Evolutionary conservation across 1,284 basidiomycete species (phyloP).

Genomic region (Microbotryomycetes sp.): DNA sequence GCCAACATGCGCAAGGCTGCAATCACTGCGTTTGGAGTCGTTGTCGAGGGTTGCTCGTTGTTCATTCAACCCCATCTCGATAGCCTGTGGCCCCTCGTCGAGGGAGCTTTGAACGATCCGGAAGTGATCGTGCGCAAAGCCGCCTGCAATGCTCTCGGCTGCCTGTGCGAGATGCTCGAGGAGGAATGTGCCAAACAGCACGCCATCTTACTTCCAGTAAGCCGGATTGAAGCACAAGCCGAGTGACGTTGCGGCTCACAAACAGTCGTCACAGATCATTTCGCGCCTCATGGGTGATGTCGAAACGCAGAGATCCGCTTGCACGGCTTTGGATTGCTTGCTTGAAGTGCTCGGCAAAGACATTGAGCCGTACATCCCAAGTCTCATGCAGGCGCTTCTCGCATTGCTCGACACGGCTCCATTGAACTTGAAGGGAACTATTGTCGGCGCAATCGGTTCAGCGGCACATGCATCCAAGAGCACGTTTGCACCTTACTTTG

Average conservation of each 20-base stretch:
- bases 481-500: conserved; percentile 91
- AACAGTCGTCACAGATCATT: conserved; percentile 68
- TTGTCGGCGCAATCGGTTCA: conserved; percentile 95
- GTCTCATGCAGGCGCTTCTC: conserved; percentile 92
- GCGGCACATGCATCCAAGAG: conserved; percentile 96
- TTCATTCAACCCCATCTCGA: conserved; percentile 91
- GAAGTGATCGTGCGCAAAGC: conserved; percentile 88
- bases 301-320: conserved; percentile 82
- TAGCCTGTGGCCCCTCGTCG: conserved; percentile 91
- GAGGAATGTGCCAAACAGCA: conserved; percentile 87
- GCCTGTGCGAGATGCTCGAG: conserved; percentile 95
- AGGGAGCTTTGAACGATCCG: conserved; percentile 75
- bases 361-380: conserved; percentile 78
- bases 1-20: conserved; percentile 76
- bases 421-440: conserved; percentile 82
- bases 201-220: conserved; percentile 73
- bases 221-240: conserved; percentile 40
- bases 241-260: conserved; percentile 37
- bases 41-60: conserved; percentile 96
- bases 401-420: conserved; percentile 83
- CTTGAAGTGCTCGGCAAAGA: conserved; percentile 89
- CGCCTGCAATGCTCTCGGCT: conserved; percentile 89
- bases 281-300: conserved; percentile 85
- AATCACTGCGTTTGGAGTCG: conserved; percentile 91
- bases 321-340: conserved; percentile 92